Evolutionary conservation across 805 yeast species (phyloP).

Genomic region (Starmerella stellata): DNA sequence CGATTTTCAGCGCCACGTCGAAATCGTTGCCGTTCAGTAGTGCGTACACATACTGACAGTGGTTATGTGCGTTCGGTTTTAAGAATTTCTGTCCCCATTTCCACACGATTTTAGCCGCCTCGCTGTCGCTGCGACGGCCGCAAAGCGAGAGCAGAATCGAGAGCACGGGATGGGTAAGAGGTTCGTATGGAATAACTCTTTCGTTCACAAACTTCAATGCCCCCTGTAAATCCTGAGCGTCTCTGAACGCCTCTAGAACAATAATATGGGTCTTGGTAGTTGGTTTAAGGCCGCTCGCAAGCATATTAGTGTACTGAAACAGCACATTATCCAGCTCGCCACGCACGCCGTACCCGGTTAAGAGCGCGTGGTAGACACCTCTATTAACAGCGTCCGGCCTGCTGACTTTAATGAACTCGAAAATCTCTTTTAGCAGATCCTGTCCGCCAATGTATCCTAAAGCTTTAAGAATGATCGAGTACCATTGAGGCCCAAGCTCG

Average conservation of each 20-base stretch:
- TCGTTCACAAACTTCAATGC: slow-evolving; percentile 19
- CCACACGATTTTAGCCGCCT: slow-evolving; percentile 18
- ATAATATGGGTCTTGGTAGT: slow-evolving; percentile 22
- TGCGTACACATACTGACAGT: slow-evolving; percentile 22
- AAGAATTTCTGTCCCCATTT: slow-evolving; percentile 17
- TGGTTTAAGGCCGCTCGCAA: slow-evolving; percentile 21
- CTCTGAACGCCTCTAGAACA: slow-evolving; percentile 24
- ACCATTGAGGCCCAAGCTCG: slow-evolving; percentile 30
- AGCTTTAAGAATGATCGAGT: slow-evolving; percentile 42
- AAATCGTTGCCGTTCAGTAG: slow-evolving; percentile 20
- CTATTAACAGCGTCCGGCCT: slow-evolving; percentile 31
- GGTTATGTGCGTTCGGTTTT: slow-evolving; percentile 18
- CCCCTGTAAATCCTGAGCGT: slow-evolving; percentile 24
- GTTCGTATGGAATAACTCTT: slow-evolving; percentile 14
- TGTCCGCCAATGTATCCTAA: slow-evolving; percentile 35
- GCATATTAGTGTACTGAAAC: slow-evolving; percentile 24
- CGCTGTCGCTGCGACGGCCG: slow-evolving; percentile 17
- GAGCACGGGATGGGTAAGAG: slow-evolving; percentile 16
- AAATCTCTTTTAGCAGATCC: slow-evolving; percentile 33
- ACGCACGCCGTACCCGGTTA: slow-evolving; percentile 26
- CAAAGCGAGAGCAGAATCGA: slow-evolving; percentile 19
- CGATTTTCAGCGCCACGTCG: slow-evolving; percentile 21
- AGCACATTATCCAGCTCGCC: slow-evolving; percentile 26
- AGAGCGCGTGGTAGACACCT: slow-evolving; percentile 29
- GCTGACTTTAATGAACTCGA: slow-evolving; percentile 30